Conservation (phyloP, 768 basidiomycete genomes). For the Tylopilus intermedius region DNA sequence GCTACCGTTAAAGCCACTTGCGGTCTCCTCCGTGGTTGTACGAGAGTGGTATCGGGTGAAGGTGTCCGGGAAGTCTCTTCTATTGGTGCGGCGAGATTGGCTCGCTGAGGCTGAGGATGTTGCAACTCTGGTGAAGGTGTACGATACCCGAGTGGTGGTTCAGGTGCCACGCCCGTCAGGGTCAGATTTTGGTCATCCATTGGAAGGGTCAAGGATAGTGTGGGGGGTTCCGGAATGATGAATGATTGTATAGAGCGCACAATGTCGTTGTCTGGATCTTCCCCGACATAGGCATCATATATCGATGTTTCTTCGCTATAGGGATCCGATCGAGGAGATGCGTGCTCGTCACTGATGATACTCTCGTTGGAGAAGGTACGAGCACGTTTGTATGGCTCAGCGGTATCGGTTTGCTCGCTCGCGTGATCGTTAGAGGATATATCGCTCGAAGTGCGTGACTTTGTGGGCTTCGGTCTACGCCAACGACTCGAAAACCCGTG, state of each 20-base stretch:
- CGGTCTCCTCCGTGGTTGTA: slow-evolving; percentile 25
- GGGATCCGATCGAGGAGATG: slow-evolving; percentile 54
- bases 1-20: slow-evolving; percentile 23
- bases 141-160: slow-evolving; percentile 31
- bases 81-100: slow-evolving; percentile 29
- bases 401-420: slow-evolving; percentile 60
- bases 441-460: slow-evolving; percentile 64
- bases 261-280: slow-evolving; percentile 47
- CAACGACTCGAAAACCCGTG: slow-evolving; percentile 63
- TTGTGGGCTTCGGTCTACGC: slow-evolving; percentile 27
- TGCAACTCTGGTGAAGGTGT: slow-evolving; percentile 44
- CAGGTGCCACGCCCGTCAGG: slow-evolving; percentile 9
- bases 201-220: slow-evolving; percentile 23
- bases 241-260: slow-evolving; percentile 18
- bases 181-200: slow-evolving; percentile 10
- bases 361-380: slow-evolving; percentile 36
- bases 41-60: slow-evolving; percentile 45
- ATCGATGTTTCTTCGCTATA: slow-evolving; percentile 80
- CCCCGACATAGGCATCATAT: slow-evolving; percentile 73
- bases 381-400: slow-evolving; percentile 34
- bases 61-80: slow-evolving; percentile 50
- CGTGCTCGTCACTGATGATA: slow-evolving; percentile 37
- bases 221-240: slow-evolving; percentile 17
- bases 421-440: slow-evolving; percentile 48
- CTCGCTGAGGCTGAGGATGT: slow-evolving; percentile 63